Base-by-base conservation (phyloP, 2,329 filamentous ascomycete species). In the Neonectria magnoliae region DNA sequence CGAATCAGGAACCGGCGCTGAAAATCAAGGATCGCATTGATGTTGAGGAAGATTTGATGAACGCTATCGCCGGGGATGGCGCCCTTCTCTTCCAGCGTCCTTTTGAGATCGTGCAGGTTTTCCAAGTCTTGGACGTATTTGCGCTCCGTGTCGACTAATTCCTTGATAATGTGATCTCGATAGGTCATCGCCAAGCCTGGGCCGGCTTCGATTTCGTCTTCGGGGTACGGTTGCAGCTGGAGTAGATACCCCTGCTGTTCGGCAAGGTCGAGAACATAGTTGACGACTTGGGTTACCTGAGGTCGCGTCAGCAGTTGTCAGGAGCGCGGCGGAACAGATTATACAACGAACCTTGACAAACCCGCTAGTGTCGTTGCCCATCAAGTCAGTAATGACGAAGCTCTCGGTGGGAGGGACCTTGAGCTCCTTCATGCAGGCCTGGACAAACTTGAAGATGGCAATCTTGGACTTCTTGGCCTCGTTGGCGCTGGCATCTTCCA, bases 41-140 rank as follows among this genome's bases (percentile, higher is more conserved):
- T 89, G 80, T 99, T 99, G 66, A 98, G 85, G 80, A 99, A 99
- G 67, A 99, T 98, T 75, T 94, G 90, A 81, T 98, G 94, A 22
- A 97, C 91, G 10, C 91, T 88, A 77, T 99, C 96, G 58, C 96
- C 95, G 2, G 93, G 92, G 68, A 98, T 89, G 41, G 93, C 89
- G 41, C 94, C 94, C 70, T 91, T 94, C 76, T 97, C 92, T 73
- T 98, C 94, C 60, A 98, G 84, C 25, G 91, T 88, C 80, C 93
- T 95, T 81, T 97, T 98, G 76, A 98, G 87, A 54, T 94, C 91
- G 77, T 98, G 94, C 38, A 99, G 80, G 71, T 97, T 95, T 78
- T 98, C 95, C 57, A 99, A 82, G 82, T 99, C 96, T 78, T 98
- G 94, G 4, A 98, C 96, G 73, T 99, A 99, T 80, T 98, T 98